phyloP scores from a whole-genome alignment of 768 basidiomycete species.

The Calocybe indica region DNA sequence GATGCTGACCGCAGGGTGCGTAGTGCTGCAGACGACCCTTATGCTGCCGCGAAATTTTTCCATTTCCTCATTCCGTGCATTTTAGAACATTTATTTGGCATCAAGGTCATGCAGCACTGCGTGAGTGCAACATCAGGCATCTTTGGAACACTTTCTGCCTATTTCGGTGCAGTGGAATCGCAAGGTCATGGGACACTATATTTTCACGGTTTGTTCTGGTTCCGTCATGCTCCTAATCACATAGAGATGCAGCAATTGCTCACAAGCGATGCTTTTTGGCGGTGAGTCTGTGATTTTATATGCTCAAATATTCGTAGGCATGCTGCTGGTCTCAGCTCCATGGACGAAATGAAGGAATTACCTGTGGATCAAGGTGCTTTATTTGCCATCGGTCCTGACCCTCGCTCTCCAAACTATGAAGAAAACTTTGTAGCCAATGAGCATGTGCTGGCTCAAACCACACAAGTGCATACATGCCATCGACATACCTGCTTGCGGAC shows the following conservation, averaged over 20 bases:
- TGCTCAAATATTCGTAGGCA: no score
- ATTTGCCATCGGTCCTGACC: no score
- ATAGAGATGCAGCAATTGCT: slow-evolving; percentile 13
- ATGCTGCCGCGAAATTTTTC: slow-evolving; percentile 32
- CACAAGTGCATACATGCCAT: slow-evolving; percentile 13
- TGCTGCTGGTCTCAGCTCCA: no score
- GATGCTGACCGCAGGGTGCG: slow-evolving; percentile 10
- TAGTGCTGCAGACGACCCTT: slow-evolving; percentile 31
- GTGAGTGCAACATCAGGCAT: no score
- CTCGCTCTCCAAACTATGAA: no score
- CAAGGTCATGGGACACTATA: slow-evolving; percentile 38
- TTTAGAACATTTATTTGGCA: slow-evolving; percentile 24
- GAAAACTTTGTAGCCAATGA: no score
- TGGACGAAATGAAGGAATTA: no score
- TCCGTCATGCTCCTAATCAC: slow-evolving; percentile 20
- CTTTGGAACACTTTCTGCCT: slow-evolving; percentile 22
- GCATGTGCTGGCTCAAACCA: no score
- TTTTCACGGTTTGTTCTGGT: slow-evolving; percentile 33
- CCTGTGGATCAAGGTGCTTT: no score
- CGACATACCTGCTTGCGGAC: slow-evolving; percentile 15
- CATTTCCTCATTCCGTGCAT: slow-evolving; percentile 10
- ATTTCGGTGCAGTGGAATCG: slow-evolving; percentile 32
- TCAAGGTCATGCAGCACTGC: slow-evolving; percentile 14
- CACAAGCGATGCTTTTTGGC: no score
- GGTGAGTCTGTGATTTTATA: no score